Base-by-base conservation (phyloP, 1,139 yeast species). In the Ashbya aceris region DNA sequence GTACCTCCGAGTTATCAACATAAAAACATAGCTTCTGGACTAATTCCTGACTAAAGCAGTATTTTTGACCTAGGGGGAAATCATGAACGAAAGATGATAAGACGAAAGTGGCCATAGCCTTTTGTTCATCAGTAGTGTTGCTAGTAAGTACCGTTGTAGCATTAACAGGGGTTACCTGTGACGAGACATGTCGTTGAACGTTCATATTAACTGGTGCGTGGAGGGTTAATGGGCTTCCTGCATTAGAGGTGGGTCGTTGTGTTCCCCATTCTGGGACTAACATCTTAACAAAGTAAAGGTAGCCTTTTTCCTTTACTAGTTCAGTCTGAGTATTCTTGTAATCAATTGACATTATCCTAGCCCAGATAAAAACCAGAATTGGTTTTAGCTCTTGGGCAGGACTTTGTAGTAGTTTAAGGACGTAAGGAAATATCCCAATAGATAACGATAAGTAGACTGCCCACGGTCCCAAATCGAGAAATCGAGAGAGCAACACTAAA, bases 381-480 rank as follows among this genome's bases (percentile, higher is more conserved):
- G 98, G 97, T 55, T 87, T 87, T 47, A 93, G 69, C 55, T 93
- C 98, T 32, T 86, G 94, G 0, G 97, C 96, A 0, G 98, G 97
- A 46, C 95, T 83, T 60, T 91, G 98, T 30, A 91, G 66, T 30
- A 93, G 69, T 54, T 89, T 86, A 46, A 91, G 69, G 26, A 93
- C 96, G 58, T 93, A 93, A 0, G 98, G 97, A 64, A 91, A 91
- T 30, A 91, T 91, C 26, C 98, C 97, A 53, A 91, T 89, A 3
- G 96, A 84, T 31, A 91, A 68, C 0, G 97, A 94, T 34, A 89
- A 68, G 53, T 87, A 86, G 0, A 91, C 98, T 0, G 98, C 97
- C 93, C 96, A 86, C 0, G 98, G 96, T 0, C 99, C 99, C 35
- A 91, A 67, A 61, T 91, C 98, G 34, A 91, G 69, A 58, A 89